Base-by-base conservation (phyloP, 805 yeast genomes). In the Wickerhamiella kurtzmanii region DNA sequence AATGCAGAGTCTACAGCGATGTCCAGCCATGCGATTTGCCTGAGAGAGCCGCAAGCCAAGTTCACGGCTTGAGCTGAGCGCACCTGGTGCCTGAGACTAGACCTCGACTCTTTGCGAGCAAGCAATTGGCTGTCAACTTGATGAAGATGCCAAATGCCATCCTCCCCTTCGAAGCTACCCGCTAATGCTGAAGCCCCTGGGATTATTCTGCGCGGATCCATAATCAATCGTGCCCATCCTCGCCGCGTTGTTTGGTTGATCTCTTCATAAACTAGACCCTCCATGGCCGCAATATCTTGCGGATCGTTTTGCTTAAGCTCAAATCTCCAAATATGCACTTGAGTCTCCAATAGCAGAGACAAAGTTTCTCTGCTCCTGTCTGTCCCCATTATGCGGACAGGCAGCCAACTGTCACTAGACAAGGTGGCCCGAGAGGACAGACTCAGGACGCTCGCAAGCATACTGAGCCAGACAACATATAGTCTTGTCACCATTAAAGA, bases 1-100 rank as follows among this genome's bases (percentile, higher is more conserved):
- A 55, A 65, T 50, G 57, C 60, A 52, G 66, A 63, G 52, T 66
- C 70, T 1, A 59, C 67, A 15, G 62, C 67, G 3, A 63, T 48
- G 1, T 69, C 70, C n/a, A 65, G 54, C 22, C 62, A 53, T 1
- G 68, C 64, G 13, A 63, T 54, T 47, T 58, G 44, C n/a, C 60
- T 48, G 2, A 53, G 51, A 13, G 48, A 44, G 13, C 66, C 64
- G 43, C 67, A 64, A 5, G 67, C 67, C 11, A 6, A 6, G 6
- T 25, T 6, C 9, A 25, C 6, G 9, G 32, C 32, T 25, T 11
- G 32, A 25, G 32, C 32, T 6, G 6, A 25, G 6, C 11, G 6
- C 32, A 25, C 6, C 32, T 25, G 32, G 6, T 25, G 32, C 11
- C n/a, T n/a, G n/a, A n/a, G n/a, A n/a, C n/a, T n/a, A n/a, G n/a